These are phyloP conservation scores for Ensete glaucum DNA, from an alignment of 176 grass and related monocot species.

Conservation along the genomic window DNA sequence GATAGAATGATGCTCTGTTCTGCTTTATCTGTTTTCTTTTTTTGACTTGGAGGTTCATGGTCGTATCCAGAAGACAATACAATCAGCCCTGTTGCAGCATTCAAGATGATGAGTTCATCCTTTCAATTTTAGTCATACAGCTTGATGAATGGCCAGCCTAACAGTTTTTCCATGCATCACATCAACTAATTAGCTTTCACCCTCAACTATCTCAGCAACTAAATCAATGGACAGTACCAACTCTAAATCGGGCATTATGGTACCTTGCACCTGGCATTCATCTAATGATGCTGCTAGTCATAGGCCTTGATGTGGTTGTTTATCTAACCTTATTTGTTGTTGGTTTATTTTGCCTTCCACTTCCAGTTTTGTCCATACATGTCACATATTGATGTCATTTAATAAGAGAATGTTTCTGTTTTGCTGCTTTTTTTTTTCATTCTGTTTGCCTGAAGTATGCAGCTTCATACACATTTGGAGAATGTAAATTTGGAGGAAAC, in stretches of 20 bases:
- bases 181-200: conserved; percentile 12
- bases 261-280: conserved; percentile 1
- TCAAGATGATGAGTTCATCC: conserved; percentile 17
- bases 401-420: background rate
- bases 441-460: background rate
- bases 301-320: background rate
- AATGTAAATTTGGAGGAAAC: background rate
- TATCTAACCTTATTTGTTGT: background rate
- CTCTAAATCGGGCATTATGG: conserved; percentile 12
- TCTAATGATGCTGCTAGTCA: conserved; percentile 3
- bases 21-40: background rate
- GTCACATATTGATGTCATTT: background rate
- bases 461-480: background rate
- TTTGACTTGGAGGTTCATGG: conserved; percentile 3
- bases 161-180: conserved; percentile 6
- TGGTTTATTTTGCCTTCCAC: background rate
- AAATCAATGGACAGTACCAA: conserved; percentile 1
- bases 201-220: conserved; percentile 9
- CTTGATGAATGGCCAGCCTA: conserved; percentile 9
- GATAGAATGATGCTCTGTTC: background rate
- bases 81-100: background rate
- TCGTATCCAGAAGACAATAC: conserved; percentile 4
- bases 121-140: conserved; percentile 11
- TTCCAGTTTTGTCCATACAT: background rate
- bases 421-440: background rate